Conservation (phyloP, 163 green algal genomes). For the Prototheca cutis region DNA sequence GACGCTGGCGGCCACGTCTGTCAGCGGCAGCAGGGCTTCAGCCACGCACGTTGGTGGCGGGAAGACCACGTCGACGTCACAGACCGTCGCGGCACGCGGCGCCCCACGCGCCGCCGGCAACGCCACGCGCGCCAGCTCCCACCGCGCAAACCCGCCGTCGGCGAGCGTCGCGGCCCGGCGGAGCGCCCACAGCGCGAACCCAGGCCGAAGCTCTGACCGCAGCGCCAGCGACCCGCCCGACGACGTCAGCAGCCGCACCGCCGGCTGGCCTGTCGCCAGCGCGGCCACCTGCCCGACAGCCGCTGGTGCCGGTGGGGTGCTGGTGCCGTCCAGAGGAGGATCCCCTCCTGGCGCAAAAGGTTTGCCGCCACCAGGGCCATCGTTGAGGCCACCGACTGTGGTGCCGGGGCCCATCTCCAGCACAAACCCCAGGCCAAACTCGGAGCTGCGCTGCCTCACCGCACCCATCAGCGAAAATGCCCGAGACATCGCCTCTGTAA, state of each 20-base stretch:
- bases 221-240: slow-evolving; percentile 33
- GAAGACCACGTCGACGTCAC: slow-evolving; percentile 58
- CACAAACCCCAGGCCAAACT: too few relatives aligned
- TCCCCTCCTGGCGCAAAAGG: too few relatives aligned
- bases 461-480: not conserved
- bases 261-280: too few relatives aligned
- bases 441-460: not conserved
- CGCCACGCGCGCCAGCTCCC: slow-evolving; percentile 51
- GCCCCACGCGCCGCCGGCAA: slow-evolving; percentile 24
- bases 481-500: not conserved
- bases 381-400: too few relatives aligned
- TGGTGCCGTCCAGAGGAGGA: too few relatives aligned
- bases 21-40: not conserved
- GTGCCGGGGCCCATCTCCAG: too few relatives aligned
- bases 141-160: slow-evolving; percentile 49
- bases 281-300: too few relatives aligned
- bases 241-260: slow-evolving; percentile 25
- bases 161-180: slow-evolving; percentile 13
- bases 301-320: too few relatives aligned
- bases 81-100: slow-evolving; percentile 44
- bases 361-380: too few relatives aligned
- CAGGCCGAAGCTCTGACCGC: slow-evolving; percentile 57
- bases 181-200: slow-evolving; percentile 63
- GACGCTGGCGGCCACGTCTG: slow-evolving; percentile 21
- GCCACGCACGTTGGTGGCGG: not conserved